phyloP scores from a whole-genome alignment of 768 basidiomycete species.

The Tylopilus vinaceipallidus region DNA sequence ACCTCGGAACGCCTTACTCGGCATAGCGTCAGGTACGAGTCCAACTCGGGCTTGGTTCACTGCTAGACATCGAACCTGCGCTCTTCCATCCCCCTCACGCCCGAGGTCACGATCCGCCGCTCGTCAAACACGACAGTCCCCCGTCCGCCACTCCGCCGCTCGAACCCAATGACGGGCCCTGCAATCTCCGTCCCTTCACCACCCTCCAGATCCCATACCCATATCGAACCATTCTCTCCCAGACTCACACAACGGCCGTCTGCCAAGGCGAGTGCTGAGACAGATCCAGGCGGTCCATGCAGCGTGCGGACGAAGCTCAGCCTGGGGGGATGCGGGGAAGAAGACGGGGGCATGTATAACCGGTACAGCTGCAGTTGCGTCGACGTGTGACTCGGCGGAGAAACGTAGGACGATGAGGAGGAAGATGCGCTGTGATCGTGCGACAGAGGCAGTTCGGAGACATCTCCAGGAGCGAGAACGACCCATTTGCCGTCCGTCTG shows the following conservation, averaged over 20 bases:
- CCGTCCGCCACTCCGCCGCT: slow-evolving; percentile 13
- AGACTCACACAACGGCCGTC: slow-evolving; percentile 83
- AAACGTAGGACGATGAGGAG: slow-evolving; percentile 27
- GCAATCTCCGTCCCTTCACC: slow-evolving; percentile 39
- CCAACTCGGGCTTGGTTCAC: too few relatives aligned
- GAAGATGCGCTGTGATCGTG: slow-evolving; percentile 20
- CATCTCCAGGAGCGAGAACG: slow-evolving; percentile 64
- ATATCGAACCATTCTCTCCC: slow-evolving; percentile 67
- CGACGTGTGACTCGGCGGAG: slow-evolving; percentile 43
- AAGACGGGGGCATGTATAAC: slow-evolving; percentile 53
- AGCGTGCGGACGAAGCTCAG: slow-evolving; percentile 70
- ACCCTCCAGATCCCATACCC: slow-evolving; percentile 85
- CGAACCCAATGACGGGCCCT: slow-evolving; percentile 35
- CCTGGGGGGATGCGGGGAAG: slow-evolving; percentile 56
- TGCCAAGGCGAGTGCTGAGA: slow-evolving; percentile 66
- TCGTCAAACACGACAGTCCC: slow-evolving; percentile 72
- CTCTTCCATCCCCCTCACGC: slow-evolving; percentile 32
- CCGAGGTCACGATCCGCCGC: slow-evolving; percentile 58
- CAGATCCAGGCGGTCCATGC: slow-evolving; percentile 65
- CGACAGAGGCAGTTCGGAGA: slow-evolving; percentile 17
- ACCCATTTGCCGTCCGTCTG: slow-evolving; percentile 88
- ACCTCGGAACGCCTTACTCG: too few relatives aligned
- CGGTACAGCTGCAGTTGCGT: slow-evolving; percentile 74
- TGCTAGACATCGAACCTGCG: slow-evolving; percentile 37
- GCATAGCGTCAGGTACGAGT: too few relatives aligned